Percentiles rank a stretch among this genome's conserved stretches.
Evolutionary conservation across 352 stramenopile genomes (phyloP).

Genomic region (Pythium chondricola): DNA sequence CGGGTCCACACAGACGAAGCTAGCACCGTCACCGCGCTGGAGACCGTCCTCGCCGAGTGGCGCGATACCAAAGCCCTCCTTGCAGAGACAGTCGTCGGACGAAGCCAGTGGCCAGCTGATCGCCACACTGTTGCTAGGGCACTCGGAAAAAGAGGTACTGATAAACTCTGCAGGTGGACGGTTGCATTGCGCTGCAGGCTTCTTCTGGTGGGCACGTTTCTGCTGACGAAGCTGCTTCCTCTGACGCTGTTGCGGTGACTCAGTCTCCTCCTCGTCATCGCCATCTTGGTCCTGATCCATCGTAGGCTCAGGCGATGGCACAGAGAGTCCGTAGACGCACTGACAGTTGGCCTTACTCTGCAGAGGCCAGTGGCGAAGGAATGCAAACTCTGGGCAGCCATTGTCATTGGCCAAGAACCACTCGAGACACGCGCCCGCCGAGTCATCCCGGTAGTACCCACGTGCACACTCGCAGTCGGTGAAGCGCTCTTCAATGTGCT

Average conservation of each 20-base stretch:
- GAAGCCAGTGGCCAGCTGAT: conserved; percentile 20
- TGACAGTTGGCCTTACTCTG: conserved; percentile 70
- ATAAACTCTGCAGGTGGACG: conserved; percentile 9
- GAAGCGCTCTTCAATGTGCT: conserved; percentile 39
- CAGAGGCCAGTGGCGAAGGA: conserved; percentile 68
- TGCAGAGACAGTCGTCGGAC: conserved; percentile 20
- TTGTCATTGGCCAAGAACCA: conserved; percentile 70
- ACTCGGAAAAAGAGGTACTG: conserved; percentile 16
- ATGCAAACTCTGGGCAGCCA: conserved; percentile 45
- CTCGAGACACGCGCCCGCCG: conserved; percentile 39
- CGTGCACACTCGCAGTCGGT: conserved; percentile 64
- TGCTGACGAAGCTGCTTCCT: conserved; percentile 22
- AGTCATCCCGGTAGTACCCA: conserved; percentile 62
- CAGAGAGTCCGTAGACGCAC: conserved; percentile 53
- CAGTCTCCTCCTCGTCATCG: conserved; percentile 10
- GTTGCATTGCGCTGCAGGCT: conserved; percentile 19
- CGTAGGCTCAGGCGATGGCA: conserved; percentile 11
- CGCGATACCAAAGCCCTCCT: conserved; percentile 12
- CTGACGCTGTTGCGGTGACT: background rate
- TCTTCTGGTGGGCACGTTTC: conserved; percentile 4
- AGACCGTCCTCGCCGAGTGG: conserved; percentile 13
- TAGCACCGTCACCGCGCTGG: conserved; percentile 9
- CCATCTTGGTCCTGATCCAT: conserved; percentile 7
- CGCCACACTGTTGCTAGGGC: conserved; percentile 15
- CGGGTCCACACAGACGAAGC: conserved; percentile 17